Percentiles rank a stretch among this genome's conserved stretches.
Evolutionary conservation across 768 basidiomycete species (phyloP).

Genomic region (Tricholoma sp.): DNA sequence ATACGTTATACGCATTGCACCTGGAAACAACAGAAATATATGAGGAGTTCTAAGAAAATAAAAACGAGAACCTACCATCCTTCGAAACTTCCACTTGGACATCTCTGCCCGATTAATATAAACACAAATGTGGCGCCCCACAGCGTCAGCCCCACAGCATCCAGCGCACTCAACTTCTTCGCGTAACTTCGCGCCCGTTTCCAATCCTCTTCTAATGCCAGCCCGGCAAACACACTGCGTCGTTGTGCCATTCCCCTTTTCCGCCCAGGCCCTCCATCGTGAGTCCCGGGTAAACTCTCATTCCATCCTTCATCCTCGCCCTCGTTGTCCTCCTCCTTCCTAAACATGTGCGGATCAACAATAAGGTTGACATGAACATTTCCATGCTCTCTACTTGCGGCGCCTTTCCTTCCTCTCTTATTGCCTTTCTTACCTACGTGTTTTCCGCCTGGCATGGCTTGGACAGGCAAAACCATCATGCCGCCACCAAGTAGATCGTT

Average conservation of each 20-base stretch:
- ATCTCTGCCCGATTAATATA: constrained; percentile 55
- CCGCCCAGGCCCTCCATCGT: constrained; percentile 21
- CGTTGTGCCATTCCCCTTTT: constrained; percentile 33
- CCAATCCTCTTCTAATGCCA: constrained; percentile 65
- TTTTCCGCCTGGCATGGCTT: constrained; percentile 41
- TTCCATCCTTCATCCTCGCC: constrained; percentile 32
- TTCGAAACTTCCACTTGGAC: constrained; percentile 55
- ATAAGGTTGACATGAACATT: constrained; percentile 72
- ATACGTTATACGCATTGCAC: constrained; percentile 70
- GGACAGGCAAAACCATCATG: constrained; percentile 62
- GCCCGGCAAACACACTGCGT: constrained; percentile 51
- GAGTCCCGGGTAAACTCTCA: constrained; percentile 32
- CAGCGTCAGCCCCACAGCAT: constrained; percentile 39
- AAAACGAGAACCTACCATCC: constrained; percentile 48
- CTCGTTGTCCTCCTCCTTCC: constrained; percentile 29
- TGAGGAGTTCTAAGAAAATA: background rate
- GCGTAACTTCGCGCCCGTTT: constrained; percentile 45
- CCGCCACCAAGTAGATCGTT: constrained; percentile 30
- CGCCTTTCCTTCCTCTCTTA: constrained; percentile 29
- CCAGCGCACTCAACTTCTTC: constrained; percentile 48
- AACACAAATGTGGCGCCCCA: constrained; percentile 61
- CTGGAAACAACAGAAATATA: constrained; percentile 24
- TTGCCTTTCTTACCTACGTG: constrained; percentile 32
- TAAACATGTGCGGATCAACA: constrained; percentile 60
- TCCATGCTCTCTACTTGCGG: constrained; percentile 36